These are phyloP conservation scores for Kwoniella bestiolae DNA, from an alignment of 768 basidiomycete genomes.

Conservation along the genomic window DNA sequence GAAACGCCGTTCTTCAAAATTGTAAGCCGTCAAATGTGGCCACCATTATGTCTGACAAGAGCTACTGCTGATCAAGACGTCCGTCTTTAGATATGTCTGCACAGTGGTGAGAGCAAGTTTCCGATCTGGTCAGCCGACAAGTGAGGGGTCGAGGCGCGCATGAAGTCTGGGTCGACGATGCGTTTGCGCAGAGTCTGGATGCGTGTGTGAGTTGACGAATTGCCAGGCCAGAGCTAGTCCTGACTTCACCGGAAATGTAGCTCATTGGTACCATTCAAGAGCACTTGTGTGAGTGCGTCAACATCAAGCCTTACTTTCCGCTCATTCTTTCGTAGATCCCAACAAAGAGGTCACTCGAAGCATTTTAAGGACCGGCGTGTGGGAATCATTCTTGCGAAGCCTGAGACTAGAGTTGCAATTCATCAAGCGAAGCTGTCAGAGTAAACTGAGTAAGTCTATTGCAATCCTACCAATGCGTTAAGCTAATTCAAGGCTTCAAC, in stretches of 20 bases:
- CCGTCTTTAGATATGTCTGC: not conserved
- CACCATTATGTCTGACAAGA: not conserved
- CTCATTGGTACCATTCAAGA: not conserved
- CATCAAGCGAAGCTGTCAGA: slow-evolving; percentile 1
- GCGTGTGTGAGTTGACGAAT: not conserved
- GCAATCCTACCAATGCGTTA: not conserved
- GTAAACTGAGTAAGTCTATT: not conserved
- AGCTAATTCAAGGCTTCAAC: not conserved
- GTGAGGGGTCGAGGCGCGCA: not conserved
- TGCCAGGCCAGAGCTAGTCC: not conserved
- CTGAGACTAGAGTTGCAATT: not conserved
- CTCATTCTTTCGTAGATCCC: not conserved
- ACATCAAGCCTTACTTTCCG: not conserved
- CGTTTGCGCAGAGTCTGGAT: not conserved
- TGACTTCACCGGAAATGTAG: not conserved
- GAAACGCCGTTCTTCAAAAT: not conserved
- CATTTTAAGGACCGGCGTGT: not conserved
- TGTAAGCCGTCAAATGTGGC: not conserved
- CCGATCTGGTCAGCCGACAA: not conserved
- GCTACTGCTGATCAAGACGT: not conserved
- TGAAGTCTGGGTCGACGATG: not conserved
- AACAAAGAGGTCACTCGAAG: slow-evolving; percentile 1
- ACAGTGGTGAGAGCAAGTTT: not conserved
- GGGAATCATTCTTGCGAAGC: slow-evolving; percentile 1
- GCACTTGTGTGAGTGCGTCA: not conserved